Base-by-base conservation (phyloP, 2,329 filamentous ascomycete genomes). In the Coniella vitis region DNA sequence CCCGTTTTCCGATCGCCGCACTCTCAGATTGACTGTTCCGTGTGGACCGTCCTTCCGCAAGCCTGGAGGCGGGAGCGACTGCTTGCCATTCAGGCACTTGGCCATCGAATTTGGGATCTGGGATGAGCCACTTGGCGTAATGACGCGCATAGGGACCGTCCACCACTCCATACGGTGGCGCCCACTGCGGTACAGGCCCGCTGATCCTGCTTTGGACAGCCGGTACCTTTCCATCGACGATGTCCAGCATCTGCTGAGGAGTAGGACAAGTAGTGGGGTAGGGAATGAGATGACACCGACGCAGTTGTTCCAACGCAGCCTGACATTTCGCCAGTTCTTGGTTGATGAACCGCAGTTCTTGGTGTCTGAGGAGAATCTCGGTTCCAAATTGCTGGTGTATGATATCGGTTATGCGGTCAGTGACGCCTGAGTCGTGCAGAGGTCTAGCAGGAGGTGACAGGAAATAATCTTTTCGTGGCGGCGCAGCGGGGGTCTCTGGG, bases 241-340 rank as follows among this genome's bases (percentile, higher is more conserved):
- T 79, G 55, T 85, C 76, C 57, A 83, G 66, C 78, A 83, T 83
- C 59, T 82, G 78, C 55, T 79, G 71, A 21, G 84, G 83, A 8
- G 81, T 81, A 36, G 81, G 78, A 54, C 79, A 75, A 55, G 80
- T 79, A 55, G 83, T 80, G 29, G 91, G 90, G 65, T 90, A 97
- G 4, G 91, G 91, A 58, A 95, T 91, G 57, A 97, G 75, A 63
- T 93, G 84, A 69, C 90, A 96, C 53, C 93, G 84, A 58, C 93
- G 86, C 55, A 98, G 74, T 69, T 97, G 93, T 69, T 98, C 93
- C 57, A 97, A 76, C 10, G 90, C 89, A 55, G 90, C 74, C 70
- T 97, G 90, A 63, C 90, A 96, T 71, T 96, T 97, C 56, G 89
- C 91, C 56, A 97, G 78, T 70, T 97, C 93, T 68, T 95, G 90